These are phyloP conservation scores for Obba rivulosa DNA, from an alignment of 768 basidiomycete species.

Conservation along the genomic window DNA sequence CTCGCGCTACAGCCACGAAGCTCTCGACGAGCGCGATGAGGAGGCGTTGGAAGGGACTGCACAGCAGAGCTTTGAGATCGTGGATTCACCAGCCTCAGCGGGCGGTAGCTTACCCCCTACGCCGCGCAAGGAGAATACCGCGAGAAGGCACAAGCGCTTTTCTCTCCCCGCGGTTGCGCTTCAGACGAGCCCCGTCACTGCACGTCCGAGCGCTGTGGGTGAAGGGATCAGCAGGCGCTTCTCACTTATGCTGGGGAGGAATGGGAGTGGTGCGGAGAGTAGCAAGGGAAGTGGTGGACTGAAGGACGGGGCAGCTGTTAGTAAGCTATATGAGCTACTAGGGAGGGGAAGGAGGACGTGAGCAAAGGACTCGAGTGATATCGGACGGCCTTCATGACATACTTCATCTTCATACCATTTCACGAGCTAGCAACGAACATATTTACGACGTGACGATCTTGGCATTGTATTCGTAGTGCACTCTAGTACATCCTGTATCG, in stretches of 20 bases:
- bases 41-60: slow-evolving; percentile 10
- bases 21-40: slow-evolving; percentile 21
- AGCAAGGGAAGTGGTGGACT: slow-evolving; percentile 16
- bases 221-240: slow-evolving; percentile 45
- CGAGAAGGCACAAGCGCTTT: slow-evolving; percentile 60
- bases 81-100: slow-evolving; percentile 1
- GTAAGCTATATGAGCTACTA: no score
- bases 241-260: slow-evolving; percentile 48
- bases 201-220: slow-evolving; percentile 37
- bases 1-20: slow-evolving; percentile 21
- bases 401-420: background rate
- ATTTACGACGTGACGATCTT: no score
- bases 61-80: background rate
- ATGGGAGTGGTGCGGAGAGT: slow-evolving; percentile 1
- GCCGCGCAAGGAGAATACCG: slow-evolving; percentile 49
- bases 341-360: background rate
- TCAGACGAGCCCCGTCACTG: slow-evolving; percentile 67
- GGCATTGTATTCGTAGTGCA: no score
- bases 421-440: background rate
- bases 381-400: background rate
- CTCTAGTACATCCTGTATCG: no score
- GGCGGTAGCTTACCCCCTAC: slow-evolving; percentile 11
- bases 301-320: no score
- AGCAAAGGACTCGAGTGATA: background rate
- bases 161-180: slow-evolving; percentile 74